Evolutionary conservation across 768 basidiomycete genomes (phyloP), one percentile per base, ranked within the genome.

Genomic region (Podaxis sp.): DNA sequence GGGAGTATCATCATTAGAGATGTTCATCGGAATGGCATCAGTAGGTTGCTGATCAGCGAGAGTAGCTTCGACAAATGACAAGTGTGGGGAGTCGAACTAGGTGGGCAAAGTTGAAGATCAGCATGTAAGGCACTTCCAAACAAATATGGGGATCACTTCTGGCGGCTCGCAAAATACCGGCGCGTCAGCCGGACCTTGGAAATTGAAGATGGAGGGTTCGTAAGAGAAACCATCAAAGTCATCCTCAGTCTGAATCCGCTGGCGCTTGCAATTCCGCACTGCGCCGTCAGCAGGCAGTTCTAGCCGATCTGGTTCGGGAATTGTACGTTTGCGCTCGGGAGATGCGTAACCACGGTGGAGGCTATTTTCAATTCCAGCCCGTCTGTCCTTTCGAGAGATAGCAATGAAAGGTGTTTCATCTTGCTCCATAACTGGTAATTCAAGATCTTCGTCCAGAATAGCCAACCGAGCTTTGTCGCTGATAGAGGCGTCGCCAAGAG

Each of bases 161-260:
- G 32, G 23, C 3, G 28, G 21, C 6, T 52, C 51, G 18, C 50
- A 47, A 48, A 61, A 47, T 16, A 48, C 10, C 9, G 18, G 51
- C 28, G 27, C 28, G n/a, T 54, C 32, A 13, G 27, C 44, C 5
- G 27, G 13, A 44, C 53, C 50, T 48, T 55, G 44, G 16, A 61
- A 54, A 32, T 18, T 37, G 9, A 55, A 37, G 27, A 50, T 23
- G 10, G 59, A 61, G 9, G 59, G 59, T 47, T 61, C 59, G 18
- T 61, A 55, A 37, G 13, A 46, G 14, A 36, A 35, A 4, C 27
- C 27, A 16, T 36, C 21, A 21, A 23, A 3, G 11, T 40, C 32
- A 25, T 10, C 53, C 1, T 36, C 32, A 13, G n/a, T 16, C 32
- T 32, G 32, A 1, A 32, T 32, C 10, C 35, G 52, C 10, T 32